phyloP scores from a whole-genome alignment of 2,329 filamentous ascomycete genomes.

The Spiromastix sp. region DNA sequence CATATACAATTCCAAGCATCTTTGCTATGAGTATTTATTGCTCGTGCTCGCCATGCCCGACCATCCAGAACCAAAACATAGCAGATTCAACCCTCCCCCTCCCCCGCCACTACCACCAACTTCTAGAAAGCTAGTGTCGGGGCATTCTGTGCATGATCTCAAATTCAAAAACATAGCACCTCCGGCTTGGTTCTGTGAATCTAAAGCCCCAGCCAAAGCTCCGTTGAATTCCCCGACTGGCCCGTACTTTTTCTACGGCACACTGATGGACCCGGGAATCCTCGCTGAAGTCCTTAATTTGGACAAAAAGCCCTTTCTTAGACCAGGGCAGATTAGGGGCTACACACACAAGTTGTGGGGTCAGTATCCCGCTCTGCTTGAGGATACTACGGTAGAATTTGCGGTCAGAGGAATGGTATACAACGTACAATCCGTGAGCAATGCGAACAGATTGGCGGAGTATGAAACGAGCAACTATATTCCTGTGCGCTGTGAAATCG shows the following conservation, averaged over 20 bases:
- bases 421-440: conserved; percentile 1
- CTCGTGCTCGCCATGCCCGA: no score
- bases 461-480: not conserved
- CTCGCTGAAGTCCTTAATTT: conserved; percentile 6
- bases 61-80: no score
- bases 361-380: conserved; percentile 7
- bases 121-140: no score
- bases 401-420: conserved; percentile 6
- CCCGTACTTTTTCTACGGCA: conserved; percentile 20
- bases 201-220: not conserved
- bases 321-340: conserved; percentile 4
- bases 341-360: conserved; percentile 9
- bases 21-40: no score
- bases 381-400: not conserved
- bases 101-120: no score
- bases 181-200: not conserved
- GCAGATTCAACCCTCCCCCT: no score
- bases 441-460: not conserved
- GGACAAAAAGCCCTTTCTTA: conserved; percentile 2
- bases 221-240: not conserved
- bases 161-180: no score
- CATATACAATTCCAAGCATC: no score
- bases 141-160: no score
- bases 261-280: conserved; percentile 15
- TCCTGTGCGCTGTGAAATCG: not conserved